Conservation (phyloP, 441 rosid species). For the Eruca vesicaria region DNA sequence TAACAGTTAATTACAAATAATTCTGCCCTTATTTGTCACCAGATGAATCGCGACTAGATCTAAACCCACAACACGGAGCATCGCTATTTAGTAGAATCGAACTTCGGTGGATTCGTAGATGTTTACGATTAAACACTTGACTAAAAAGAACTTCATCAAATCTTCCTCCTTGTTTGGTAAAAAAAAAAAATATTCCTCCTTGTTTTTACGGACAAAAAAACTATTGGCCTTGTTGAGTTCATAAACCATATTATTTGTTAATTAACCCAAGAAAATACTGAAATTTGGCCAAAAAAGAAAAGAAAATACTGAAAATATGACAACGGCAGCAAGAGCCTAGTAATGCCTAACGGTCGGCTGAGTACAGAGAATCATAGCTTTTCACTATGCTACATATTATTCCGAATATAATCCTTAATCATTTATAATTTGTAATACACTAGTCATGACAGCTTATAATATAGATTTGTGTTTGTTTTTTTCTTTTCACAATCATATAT, state of each 20-base stretch:
- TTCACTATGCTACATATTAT: background rate
- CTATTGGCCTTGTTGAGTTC: background rate
- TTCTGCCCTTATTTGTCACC: too few relatives aligned
- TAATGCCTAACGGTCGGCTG: conserved; percentile 18
- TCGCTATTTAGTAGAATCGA: background rate
- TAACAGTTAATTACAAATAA: background rate
- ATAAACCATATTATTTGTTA: background rate
- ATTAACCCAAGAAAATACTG: background rate
- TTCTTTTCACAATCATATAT: background rate
- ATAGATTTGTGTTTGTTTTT: background rate
- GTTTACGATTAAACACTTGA: background rate
- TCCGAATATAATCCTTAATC: background rate
- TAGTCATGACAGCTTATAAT: background rate
- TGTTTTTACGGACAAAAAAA: too few relatives aligned
- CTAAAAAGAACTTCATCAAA: background rate
- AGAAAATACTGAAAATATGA: background rate
- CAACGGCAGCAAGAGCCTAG: conserved; percentile 2
- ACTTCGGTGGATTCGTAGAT: background rate
- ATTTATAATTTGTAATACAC: too few relatives aligned
- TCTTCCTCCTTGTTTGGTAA: too few relatives aligned
- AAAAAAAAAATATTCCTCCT: too few relatives aligned
- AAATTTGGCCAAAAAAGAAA: too few relatives aligned
- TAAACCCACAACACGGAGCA: background rate
- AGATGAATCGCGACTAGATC: too few relatives aligned
- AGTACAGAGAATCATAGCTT: conserved; percentile 21